These are phyloP conservation scores for Setomelanomma holmii DNA, from an alignment of 2,329 filamentous ascomycete species.

Conservation along the genomic window DNA sequence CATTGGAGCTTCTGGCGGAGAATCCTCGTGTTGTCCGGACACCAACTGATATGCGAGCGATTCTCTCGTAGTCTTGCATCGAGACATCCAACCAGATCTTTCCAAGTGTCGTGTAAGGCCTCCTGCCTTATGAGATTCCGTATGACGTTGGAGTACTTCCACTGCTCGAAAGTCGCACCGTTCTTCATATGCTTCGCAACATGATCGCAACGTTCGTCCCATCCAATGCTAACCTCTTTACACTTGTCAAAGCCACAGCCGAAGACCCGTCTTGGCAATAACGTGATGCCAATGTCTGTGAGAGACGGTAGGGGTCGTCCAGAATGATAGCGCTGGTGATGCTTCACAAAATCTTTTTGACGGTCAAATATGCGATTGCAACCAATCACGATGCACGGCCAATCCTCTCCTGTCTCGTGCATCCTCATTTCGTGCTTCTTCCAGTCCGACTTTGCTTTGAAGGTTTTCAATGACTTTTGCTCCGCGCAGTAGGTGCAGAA, in stretches of 20 bases:
- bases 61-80: slow-evolving; percentile 42
- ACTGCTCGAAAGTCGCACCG: slow-evolving; percentile 41
- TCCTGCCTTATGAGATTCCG: slow-evolving; percentile 48
- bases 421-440: slow-evolving; percentile 50
- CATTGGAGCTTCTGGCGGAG: slow-evolving; percentile 48
- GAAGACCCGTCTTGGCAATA: slow-evolving; percentile 44
- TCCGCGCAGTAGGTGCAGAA: slow-evolving; percentile 50
- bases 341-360: slow-evolving; percentile 47
- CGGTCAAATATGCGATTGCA: slow-evolving; percentile 47
- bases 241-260: slow-evolving; percentile 50
- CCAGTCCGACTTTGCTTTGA: slow-evolving; percentile 50
- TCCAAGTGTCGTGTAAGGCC: slow-evolving; percentile 46
- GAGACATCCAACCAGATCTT: slow-evolving; percentile 42
- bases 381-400: slow-evolving; percentile 44
- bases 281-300: slow-evolving; percentile 44
- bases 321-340: slow-evolving; percentile 47
- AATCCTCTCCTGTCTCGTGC: slow-evolving; percentile 50
- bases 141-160: slow-evolving; percentile 50
- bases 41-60: slow-evolving; percentile 49
- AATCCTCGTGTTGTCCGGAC: slow-evolving; percentile 44
- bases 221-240: slow-evolving; percentile 49
- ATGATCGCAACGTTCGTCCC: slow-evolving; percentile 49
- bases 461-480: slow-evolving; percentile 43
- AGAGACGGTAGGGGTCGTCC: slow-evolving; percentile 43
- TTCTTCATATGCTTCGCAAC: slow-evolving; percentile 51